Evolutionary conservation across 108 stramenopile genomes (phyloP).

Genomic region (Stephanodiscus triporus): DNA sequence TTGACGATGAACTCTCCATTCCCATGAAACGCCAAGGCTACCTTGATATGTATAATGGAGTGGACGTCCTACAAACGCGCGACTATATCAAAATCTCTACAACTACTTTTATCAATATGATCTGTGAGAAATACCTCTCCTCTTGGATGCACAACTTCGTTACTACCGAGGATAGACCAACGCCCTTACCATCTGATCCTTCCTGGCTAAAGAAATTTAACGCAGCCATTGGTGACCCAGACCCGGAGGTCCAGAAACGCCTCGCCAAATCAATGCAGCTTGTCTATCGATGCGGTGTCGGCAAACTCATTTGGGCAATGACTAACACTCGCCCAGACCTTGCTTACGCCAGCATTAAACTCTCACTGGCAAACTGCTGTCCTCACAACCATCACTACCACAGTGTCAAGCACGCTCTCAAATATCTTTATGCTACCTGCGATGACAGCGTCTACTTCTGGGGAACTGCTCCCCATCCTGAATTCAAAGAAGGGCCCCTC

Average conservation of each 20-base stretch:
- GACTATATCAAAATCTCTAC: not conserved
- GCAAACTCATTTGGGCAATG: not conserved
- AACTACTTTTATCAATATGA: not conserved
- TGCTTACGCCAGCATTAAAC: not conserved
- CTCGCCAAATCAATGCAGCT: not conserved
- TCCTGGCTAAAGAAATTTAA: not conserved
- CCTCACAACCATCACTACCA: not conserved
- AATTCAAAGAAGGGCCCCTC: slow-evolving; percentile 2
- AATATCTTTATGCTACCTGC: slow-evolving; percentile 1
- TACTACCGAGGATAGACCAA: not conserved
- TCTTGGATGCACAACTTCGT: not conserved
- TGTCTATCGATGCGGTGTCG: not conserved
- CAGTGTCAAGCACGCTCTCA: not conserved
- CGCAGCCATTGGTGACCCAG: not conserved
- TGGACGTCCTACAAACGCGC: not conserved
- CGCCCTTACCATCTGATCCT: not conserved
- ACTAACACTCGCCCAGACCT: not conserved
- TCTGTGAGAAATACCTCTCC: not conserved
- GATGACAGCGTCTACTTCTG: slow-evolving; percentile 29
- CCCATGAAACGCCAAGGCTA: not conserved
- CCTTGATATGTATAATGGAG: not conserved
- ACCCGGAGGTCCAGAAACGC: not conserved
- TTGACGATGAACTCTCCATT: not conserved
- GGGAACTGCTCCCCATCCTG: slow-evolving; percentile 2
- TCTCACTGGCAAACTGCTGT: not conserved